phyloP scores from a whole-genome alignment of 441 rosid genomes.

The Biscutella laevigata region DNA sequence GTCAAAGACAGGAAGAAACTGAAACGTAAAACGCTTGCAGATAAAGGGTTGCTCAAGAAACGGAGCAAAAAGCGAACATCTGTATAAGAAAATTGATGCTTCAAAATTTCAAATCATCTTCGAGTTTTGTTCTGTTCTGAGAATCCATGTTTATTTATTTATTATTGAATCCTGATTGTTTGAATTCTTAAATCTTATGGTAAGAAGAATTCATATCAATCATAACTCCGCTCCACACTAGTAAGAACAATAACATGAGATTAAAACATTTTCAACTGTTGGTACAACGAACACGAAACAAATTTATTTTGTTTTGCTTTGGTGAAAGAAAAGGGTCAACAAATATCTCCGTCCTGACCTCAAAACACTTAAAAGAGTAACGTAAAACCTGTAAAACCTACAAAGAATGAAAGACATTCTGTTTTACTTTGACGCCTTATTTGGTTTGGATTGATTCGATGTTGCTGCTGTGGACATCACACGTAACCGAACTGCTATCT shows the following conservation, averaged over 20 bases:
- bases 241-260: no score
- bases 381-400: conserved; percentile 9
- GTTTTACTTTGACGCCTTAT: conserved; percentile 30
- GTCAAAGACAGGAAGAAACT: conserved; percentile 53
- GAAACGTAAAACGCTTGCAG: conserved; percentile 49
- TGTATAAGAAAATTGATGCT: conserved; percentile 6
- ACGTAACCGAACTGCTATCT: conserved; percentile 41
- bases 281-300: no score
- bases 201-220: neutral
- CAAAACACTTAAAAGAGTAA: conserved; percentile 8
- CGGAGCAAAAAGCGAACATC: conserved; percentile 35
- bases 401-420: no score
- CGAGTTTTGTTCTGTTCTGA: conserved; percentile 14
- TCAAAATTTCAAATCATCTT: conserved; percentile 16
- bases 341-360: conserved; percentile 29
- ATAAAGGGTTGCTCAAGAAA: conserved; percentile 61
- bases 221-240: neutral
- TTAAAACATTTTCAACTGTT: no score
- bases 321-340: conserved; percentile 26
- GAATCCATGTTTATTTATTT: conserved; percentile 1
- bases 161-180: neutral
- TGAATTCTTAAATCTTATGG: neutral
- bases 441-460: conserved; percentile 42
- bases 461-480: conserved; percentile 39
- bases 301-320: conserved; percentile 1